These are phyloP conservation scores for Thelonectria rubi DNA, from an alignment of 2,329 filamentous ascomycete genomes.

Conservation along the genomic window DNA sequence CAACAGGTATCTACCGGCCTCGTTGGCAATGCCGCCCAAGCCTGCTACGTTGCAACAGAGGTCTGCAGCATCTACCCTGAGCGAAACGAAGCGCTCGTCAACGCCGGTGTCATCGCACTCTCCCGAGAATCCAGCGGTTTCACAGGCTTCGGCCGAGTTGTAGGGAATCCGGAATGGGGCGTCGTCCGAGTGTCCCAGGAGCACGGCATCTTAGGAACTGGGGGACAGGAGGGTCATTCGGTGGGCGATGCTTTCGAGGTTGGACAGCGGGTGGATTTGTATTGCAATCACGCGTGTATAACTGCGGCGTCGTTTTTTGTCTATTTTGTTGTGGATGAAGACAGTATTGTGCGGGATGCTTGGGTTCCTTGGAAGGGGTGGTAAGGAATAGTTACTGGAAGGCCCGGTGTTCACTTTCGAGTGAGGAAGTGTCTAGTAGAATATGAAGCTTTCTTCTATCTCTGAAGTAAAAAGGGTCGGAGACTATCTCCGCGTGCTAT, in stretches of 20 bases:
- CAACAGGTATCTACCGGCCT: constrained; percentile 51
- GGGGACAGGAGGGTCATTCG: constrained; percentile 29
- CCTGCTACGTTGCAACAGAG: constrained; percentile 45
- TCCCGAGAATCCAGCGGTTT: constrained; percentile 47
- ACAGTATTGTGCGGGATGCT: constrained; percentile 46
- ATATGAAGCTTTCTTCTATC: too few species aligned
- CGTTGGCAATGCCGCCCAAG: constrained; percentile 42
- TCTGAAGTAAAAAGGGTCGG: too few species aligned
- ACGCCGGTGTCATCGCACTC: constrained; percentile 48
- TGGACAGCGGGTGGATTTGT: constrained; percentile 46
- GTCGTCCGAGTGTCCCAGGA: constrained; percentile 50
- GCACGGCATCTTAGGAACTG: constrained; percentile 48
- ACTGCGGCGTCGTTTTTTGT: constrained; percentile 49
- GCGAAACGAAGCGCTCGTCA: constrained; percentile 50
- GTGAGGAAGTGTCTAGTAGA: too few species aligned
- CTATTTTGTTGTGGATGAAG: constrained; percentile 49
- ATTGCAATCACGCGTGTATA: constrained; percentile 49
- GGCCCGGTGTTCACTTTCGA: too few species aligned
- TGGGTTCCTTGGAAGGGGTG: constrained; percentile 52
- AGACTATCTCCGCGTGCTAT: too few species aligned
- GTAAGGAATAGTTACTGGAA: constrained; percentile 26
- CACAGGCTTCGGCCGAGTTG: constrained; percentile 45
- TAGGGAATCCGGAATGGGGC: constrained; percentile 43
- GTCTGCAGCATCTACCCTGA: constrained; percentile 52
- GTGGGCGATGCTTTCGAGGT: constrained; percentile 45